Percentiles rank a stretch among this genome's conserved stretches.
phyloP scores from a whole-genome alignment of 345 rosid genomes.

The Salix suchowensis region DNA sequence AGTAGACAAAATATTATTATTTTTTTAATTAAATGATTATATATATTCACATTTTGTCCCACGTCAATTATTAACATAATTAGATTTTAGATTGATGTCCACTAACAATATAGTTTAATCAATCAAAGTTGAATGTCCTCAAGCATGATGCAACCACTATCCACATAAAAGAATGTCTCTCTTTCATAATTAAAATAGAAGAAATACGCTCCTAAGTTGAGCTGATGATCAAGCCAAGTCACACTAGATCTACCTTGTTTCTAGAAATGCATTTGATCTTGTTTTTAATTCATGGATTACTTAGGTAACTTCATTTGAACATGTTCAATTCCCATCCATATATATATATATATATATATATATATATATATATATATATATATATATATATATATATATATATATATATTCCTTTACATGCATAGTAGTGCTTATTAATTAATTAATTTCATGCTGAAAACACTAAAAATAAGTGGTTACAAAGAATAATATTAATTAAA shows the following conservation, averaged over 20 bases:
- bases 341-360: neutral
- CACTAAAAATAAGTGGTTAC: neutral
- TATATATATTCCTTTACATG: neutral
- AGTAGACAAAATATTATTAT: too few species aligned
- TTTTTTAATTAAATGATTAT: too few species aligned
- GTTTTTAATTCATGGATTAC: neutral
- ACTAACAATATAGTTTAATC: constrained; percentile 5
- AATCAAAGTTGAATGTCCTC: constrained; percentile 2
- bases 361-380: too few species aligned
- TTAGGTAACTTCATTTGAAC: neutral
- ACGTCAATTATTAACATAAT: neutral
- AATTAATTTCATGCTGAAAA: too few species aligned
- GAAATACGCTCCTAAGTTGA: neutral
- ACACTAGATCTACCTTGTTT: neutral
- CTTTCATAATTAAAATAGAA: neutral
- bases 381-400: too few species aligned
- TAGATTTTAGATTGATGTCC: neutral
- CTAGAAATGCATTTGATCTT: neutral
- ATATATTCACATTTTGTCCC: neutral
- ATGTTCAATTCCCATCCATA: neutral
- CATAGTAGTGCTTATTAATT: too few species aligned
- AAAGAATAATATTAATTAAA: too few species aligned
- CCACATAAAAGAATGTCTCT: too few species aligned
- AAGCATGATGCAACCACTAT: constrained; percentile 1
- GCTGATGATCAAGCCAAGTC: neutral